phyloP scores from a whole-genome alignment of 228 moss, liverwort and hornwort genomes.

The Sphagnum fallax region DNA sequence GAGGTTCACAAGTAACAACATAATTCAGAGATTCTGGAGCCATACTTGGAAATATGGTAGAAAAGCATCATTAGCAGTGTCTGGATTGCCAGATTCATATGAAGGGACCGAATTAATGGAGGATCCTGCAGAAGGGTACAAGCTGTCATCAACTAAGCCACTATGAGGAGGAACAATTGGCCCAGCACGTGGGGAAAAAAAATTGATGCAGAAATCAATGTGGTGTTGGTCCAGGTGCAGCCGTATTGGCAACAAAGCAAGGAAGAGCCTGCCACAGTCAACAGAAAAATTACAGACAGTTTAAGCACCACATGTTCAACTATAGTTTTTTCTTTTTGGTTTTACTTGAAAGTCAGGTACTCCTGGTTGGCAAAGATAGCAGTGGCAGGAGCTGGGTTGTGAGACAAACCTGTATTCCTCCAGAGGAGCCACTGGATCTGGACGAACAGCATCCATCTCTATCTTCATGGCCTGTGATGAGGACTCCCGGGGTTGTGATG shows the following conservation, averaged over 20 bases:
- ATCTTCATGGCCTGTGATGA: conserved; percentile 89
- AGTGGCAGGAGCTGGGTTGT: too few relatives aligned
- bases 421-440: conserved; percentile 72
- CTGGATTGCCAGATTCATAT: conserved; percentile 46
- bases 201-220: conserved; percentile 82
- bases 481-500: conserved; percentile 81
- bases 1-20: too few relatives aligned
- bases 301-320: too few relatives aligned
- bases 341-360: too few relatives aligned
- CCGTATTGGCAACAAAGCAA: conserved; percentile 76
- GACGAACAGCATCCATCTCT: conserved; percentile 96
- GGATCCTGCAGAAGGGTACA: conserved; percentile 36
- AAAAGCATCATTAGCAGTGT: conserved; percentile 70
- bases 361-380: too few relatives aligned
- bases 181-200: conserved; percentile 63
- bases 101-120: conserved; percentile 45
- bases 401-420: conserved; percentile 86
- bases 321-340: too few relatives aligned
- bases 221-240: conserved; percentile 95
- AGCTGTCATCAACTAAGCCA: conserved; percentile 40
- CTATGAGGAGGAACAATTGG: conserved; percentile 15
- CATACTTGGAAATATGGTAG: conserved; percentile 90
- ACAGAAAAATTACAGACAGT: background rate
- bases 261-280: conserved; percentile 49
- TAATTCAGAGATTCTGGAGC: too few relatives aligned